These are phyloP conservation scores for Glarea lozoyensis DNA, from an alignment of 495 filamentous ascomycete species.

Conservation along the genomic window DNA sequence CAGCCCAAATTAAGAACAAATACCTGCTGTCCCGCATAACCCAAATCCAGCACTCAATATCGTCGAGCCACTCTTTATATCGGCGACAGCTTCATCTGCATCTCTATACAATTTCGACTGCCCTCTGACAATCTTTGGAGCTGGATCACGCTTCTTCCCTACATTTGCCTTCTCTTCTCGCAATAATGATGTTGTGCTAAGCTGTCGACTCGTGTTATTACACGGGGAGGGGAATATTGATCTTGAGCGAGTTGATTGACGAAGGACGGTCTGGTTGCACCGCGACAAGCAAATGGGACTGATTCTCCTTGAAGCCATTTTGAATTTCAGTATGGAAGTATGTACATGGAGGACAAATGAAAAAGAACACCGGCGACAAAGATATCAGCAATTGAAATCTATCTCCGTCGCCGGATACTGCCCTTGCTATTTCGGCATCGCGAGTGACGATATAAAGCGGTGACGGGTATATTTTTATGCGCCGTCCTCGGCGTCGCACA, in stretches of 20 bases:
- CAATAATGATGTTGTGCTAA: constrained; percentile 5
- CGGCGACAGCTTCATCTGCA: constrained; percentile 52
- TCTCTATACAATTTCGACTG: constrained; percentile 45
- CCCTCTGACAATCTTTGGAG: constrained; percentile 26
- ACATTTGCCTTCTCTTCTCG: constrained; percentile 14
- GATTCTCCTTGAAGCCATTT: constrained; percentile 13
- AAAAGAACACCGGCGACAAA: neutral
- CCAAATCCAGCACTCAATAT: constrained; percentile 54
- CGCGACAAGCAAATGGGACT: constrained; percentile 5
- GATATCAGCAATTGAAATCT: neutral
- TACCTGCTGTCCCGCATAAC: constrained; percentile 51
- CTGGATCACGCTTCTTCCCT: constrained; percentile 13
- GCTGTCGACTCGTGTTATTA: neutral
- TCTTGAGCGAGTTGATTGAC: neutral
- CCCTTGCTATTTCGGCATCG: too few relatives aligned
- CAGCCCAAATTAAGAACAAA: neutral
- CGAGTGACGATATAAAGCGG: too few relatives aligned
- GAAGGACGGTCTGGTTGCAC: constrained; percentile 1
- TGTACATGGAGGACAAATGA: neutral
- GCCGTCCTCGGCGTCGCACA: neutral
- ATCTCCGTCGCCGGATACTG: too few relatives aligned
- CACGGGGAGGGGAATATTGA: constrained; percentile 2
- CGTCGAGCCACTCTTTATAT: constrained; percentile 47
- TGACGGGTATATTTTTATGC: neutral
- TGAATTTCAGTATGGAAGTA: neutral